These are phyloP conservation scores for Cladosporium halotolerans DNA, from an alignment of 2,329 filamentous ascomycete species.

Conservation along the genomic window DNA sequence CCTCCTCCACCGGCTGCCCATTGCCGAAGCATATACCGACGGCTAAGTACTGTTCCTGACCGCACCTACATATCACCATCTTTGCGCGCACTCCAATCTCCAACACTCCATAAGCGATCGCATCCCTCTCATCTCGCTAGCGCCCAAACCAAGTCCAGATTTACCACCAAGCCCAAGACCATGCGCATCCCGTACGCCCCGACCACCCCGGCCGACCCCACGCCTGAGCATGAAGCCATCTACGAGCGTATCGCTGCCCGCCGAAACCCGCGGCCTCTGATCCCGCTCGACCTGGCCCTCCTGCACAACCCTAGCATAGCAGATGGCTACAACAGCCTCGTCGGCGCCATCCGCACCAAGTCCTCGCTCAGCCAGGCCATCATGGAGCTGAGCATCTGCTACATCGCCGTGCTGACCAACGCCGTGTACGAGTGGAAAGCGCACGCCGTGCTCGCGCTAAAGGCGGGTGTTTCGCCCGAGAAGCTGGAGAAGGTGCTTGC, in stretches of 20 bases:
- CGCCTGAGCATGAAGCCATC: constrained; percentile 44
- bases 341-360: constrained; percentile 44
- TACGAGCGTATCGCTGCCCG: constrained; percentile 59
- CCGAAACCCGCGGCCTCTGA: constrained; percentile 62
- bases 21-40: constrained; percentile 11
- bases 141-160: not conserved
- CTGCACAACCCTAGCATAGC: constrained; percentile 69
- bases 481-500: constrained; percentile 23
- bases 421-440: constrained; percentile 34
- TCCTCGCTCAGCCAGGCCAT: constrained; percentile 27
- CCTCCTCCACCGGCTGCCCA: not conserved
- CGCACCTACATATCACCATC: not conserved
- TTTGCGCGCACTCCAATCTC: not conserved
- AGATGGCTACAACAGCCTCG: constrained; percentile 67
- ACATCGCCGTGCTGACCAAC: constrained; percentile 31
- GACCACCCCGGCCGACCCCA: constrained; percentile 47
- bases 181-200: constrained; percentile 65
- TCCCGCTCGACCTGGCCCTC: constrained; percentile 68
- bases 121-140: not conserved
- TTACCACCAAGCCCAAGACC: constrained; percentile 7
- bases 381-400: constrained; percentile 32
- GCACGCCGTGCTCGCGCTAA: constrained; percentile 28
- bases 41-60: constrained; percentile 10
- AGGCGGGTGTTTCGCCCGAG: constrained; percentile 23
- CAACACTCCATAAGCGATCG: not conserved